phyloP scores from a whole-genome alignment of 2,329 filamentous ascomycete genomes.

The Claviceps capensis region DNA sequence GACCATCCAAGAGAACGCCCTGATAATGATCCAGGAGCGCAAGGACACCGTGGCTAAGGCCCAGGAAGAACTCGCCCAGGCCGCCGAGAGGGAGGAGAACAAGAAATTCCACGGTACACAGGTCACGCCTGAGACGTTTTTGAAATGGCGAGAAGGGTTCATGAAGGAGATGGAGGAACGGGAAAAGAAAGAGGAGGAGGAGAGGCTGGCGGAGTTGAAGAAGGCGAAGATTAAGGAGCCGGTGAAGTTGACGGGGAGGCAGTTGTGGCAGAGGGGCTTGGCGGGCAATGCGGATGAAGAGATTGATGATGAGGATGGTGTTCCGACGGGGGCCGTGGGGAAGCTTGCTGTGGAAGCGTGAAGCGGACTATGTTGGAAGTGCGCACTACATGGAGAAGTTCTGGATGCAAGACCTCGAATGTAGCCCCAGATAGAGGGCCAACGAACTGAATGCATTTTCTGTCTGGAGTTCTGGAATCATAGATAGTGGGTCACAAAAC shows the following conservation, averaged over 20 bases:
- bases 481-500: background rate
- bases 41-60: slow-evolving; percentile 47
- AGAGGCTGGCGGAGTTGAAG: slow-evolving; percentile 70
- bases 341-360: slow-evolving; percentile 54
- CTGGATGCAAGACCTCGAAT: background rate
- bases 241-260: slow-evolving; percentile 55
- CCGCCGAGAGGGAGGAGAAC: slow-evolving; percentile 81
- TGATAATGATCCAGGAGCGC: slow-evolving; percentile 66
- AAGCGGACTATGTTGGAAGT: background rate
- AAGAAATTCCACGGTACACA: slow-evolving; percentile 86
- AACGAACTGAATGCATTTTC: background rate
- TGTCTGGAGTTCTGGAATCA: background rate
- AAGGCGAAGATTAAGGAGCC: slow-evolving; percentile 65
- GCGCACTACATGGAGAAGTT: background rate
- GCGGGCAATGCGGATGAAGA: slow-evolving; percentile 53
- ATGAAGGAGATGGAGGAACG: slow-evolving; percentile 66
- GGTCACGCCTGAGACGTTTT: slow-evolving; percentile 77
- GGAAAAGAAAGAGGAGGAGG: slow-evolving; percentile 54
- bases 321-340: slow-evolving; percentile 46
- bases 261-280: slow-evolving; percentile 67
- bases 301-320: slow-evolving; percentile 49
- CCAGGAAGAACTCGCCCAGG: slow-evolving; percentile 39
- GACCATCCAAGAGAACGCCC: slow-evolving; percentile 79
- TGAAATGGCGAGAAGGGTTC: slow-evolving; percentile 71
- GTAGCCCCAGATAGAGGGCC: background rate